Percentiles rank a stretch among this genome's conserved stretches.
Evolutionary conservation across 306 rosid species (phyloP).

Genomic region (Rubus idaeus): DNA sequence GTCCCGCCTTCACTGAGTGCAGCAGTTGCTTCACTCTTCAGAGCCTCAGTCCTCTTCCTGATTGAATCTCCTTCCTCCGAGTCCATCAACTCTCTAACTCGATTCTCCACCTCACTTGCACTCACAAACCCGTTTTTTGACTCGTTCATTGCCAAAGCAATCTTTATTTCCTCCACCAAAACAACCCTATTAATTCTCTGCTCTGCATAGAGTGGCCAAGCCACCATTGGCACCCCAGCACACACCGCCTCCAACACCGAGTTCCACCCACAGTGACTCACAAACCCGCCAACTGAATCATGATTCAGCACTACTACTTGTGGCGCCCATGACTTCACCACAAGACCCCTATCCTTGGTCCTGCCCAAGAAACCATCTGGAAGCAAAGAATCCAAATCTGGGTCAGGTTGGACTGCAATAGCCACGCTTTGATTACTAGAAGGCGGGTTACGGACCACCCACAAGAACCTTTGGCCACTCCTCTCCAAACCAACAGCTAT

Average conservation of each 20-base stretch:
- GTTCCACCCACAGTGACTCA: constrained; percentile 43
- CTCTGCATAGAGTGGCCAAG: constrained; percentile 61
- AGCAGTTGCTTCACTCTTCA: constrained; percentile 19
- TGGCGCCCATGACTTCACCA: constrained; percentile 30
- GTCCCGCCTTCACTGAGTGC: constrained; percentile 25
- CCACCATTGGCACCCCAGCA: constrained; percentile 42
- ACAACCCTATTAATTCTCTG: constrained; percentile 33
- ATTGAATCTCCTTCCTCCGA: constrained; percentile 16
- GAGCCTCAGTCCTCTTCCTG: neutral
- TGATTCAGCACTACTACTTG: constrained; percentile 27
- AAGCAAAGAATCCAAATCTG: neutral
- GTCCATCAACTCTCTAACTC: constrained; percentile 42
- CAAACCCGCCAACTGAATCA: constrained; percentile 27
- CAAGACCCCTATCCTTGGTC: constrained; percentile 12
- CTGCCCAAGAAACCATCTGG: neutral
- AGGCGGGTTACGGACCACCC: constrained; percentile 26
- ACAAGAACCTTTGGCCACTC: constrained; percentile 24
- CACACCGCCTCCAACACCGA: constrained; percentile 35
- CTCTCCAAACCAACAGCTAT: constrained; percentile 22
- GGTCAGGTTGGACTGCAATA: neutral
- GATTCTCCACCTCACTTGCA: constrained; percentile 32
- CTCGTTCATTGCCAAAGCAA: constrained; percentile 39
- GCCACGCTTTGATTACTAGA: neutral
- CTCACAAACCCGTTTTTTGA: constrained; percentile 32
- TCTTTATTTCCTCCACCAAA: constrained; percentile 42